Evolutionary conservation across 2,329 filamentous ascomycete genomes (phyloP).

Genomic region (Camillea tinctor): DNA sequence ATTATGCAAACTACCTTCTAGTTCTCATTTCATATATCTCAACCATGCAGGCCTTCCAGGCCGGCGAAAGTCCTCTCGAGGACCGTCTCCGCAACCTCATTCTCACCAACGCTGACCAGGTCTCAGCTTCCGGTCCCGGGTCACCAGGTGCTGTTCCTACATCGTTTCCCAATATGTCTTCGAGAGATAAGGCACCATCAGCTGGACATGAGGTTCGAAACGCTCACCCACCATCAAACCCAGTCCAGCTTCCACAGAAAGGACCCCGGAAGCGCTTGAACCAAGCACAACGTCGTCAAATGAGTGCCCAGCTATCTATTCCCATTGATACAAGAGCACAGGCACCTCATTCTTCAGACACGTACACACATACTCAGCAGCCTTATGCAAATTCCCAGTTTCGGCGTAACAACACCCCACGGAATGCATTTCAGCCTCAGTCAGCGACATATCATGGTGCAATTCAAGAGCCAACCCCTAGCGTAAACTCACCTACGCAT

Average conservation of each 20-base stretch:
- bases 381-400: slow-evolving; percentile 28
- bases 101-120: slow-evolving; percentile 46
- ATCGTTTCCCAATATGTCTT: slow-evolving; percentile 8
- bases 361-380: slow-evolving; percentile 13
- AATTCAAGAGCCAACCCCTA: slow-evolving; percentile 14
- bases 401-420: slow-evolving; percentile 20
- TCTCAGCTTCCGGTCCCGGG: slow-evolving; percentile 9
- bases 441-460: slow-evolving; percentile 24
- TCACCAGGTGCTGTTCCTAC: slow-evolving; percentile 15
- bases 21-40: slow-evolving; percentile 11
- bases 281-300: slow-evolving; percentile 62
- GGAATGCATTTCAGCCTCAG: slow-evolving; percentile 28
- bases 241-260: slow-evolving; percentile 25
- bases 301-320: slow-evolving; percentile 59
- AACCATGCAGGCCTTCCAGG: slow-evolving; percentile 22
- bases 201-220: slow-evolving; percentile 4
- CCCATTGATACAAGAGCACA: slow-evolving; percentile 47
- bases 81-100: slow-evolving; percentile 60
- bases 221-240: not conserved
- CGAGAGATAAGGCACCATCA: slow-evolving; percentile 1
- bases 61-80: slow-evolving; percentile 42
- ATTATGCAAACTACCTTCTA: slow-evolving; percentile 1
- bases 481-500: slow-evolving; percentile 7
- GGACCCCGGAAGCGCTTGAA: slow-evolving; percentile 53
- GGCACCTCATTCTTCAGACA: slow-evolving; percentile 6